A percentile compares a stretch with the other conserved stretches of the same genome.
phyloP scores from a whole-genome alignment of 768 basidiomycete genomes.

The Mycena vitilis region DNA sequence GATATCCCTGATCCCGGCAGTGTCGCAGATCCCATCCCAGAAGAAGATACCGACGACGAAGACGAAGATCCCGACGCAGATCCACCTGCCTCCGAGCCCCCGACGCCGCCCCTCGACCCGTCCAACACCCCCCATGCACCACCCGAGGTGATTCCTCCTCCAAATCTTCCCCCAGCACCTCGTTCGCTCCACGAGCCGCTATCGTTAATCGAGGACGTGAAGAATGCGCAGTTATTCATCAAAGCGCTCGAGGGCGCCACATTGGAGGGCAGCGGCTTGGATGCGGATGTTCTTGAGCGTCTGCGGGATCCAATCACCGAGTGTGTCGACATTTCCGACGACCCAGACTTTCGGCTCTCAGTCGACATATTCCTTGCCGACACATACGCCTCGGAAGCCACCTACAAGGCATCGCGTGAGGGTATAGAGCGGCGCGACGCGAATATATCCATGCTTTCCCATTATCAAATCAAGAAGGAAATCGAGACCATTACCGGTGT shows the following conservation, averaged over 20 bases:
- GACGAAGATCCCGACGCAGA: too few species aligned
- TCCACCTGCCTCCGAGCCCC: too few species aligned
- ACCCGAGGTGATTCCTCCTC: too few species aligned
- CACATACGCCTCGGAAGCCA: not conserved
- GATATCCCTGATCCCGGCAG: slow-evolving; percentile 5
- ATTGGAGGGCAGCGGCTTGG: slow-evolving; percentile 4
- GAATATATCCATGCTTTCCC: not conserved
- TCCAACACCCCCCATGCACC: too few species aligned
- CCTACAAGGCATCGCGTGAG: not conserved
- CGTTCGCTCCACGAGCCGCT: not conserved
- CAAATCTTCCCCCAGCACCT: not conserved
- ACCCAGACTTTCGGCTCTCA: slow-evolving; percentile 26
- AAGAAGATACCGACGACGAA: too few species aligned
- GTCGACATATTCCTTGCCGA: slow-evolving; percentile 39
- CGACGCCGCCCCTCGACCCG: too few species aligned
- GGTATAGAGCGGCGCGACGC: not conserved
- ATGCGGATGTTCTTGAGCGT: not conserved
- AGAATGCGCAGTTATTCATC: slow-evolving; percentile 5
- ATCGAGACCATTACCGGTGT: not conserved
- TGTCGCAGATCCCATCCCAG: not conserved
- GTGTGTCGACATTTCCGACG: slow-evolving; percentile 5
- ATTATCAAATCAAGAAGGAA: not conserved
- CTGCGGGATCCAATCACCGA: slow-evolving; percentile 3
- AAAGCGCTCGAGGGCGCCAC: slow-evolving; percentile 12
- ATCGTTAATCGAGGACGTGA: not conserved